Evolutionary conservation across 345 rosid species (phyloP).

Genomic region (Punica granatum): DNA sequence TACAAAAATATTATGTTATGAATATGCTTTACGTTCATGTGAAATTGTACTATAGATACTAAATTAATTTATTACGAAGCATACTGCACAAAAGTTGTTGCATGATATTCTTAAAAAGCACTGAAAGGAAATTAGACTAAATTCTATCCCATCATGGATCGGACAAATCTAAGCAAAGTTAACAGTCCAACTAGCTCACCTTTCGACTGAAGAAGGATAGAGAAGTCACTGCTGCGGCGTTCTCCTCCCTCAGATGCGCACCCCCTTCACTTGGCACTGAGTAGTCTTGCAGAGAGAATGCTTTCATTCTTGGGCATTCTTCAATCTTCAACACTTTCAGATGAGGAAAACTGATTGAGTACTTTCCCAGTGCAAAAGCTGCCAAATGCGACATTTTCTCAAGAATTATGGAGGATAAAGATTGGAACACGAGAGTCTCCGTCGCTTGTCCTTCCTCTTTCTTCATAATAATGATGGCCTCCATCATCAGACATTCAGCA

Average conservation of each 20-base stretch:
- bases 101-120: no score
- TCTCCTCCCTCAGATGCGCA: background rate
- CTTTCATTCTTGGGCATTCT: background rate
- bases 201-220: background rate
- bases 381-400: background rate
- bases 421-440: slow-evolving; percentile 7
- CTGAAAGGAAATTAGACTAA: no score
- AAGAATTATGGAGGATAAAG: background rate
- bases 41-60: no score
- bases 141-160: no score
- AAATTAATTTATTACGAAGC: no score
- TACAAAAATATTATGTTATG: no score
- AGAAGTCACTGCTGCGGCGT: background rate
- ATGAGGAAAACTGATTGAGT: background rate
- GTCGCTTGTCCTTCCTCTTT: background rate
- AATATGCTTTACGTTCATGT: no score
- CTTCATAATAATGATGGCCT: slow-evolving; percentile 6
- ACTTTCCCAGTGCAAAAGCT: background rate
- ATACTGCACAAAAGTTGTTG: no score
- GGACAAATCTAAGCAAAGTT: no score
- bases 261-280: no score
- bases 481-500: background rate
- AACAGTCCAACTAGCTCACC: background rate
- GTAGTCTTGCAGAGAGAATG: background rate
- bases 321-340: background rate